Conservation (phyloP, 1,284 basidiomycete genomes). For the Wallemia hederae region DNA sequence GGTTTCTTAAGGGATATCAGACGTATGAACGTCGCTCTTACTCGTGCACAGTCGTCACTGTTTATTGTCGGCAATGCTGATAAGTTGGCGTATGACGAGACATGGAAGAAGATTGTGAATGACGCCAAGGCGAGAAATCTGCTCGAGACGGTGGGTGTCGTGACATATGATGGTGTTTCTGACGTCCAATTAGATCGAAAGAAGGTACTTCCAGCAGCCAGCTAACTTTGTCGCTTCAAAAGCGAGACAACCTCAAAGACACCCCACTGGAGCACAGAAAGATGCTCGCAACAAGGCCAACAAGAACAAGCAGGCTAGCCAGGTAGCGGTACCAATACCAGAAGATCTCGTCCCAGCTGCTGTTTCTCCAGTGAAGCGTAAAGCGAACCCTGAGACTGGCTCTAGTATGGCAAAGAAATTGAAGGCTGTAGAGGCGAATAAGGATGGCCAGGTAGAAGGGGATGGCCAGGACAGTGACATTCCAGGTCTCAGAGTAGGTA, state of each 20-base stretch:
- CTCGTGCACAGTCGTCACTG: conserved; percentile 72
- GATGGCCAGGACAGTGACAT: background rate
- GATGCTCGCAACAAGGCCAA: background rate
- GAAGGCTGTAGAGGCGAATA: background rate
- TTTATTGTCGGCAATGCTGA: conserved; percentile 75
- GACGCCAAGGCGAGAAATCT: conserved; percentile 31
- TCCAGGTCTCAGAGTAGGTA: background rate
- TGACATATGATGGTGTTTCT: too few relatives aligned
- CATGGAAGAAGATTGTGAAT: conserved; percentile 45
- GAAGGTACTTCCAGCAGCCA: background rate
- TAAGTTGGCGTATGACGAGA: conserved; percentile 51
- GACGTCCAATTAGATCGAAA: too few relatives aligned
- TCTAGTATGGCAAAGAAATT: background rate
- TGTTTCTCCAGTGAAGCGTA: background rate
- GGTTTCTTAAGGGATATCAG: conserved; percentile 28
- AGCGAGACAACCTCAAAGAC: background rate
- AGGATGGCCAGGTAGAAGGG: background rate
- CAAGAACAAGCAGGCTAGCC: background rate
- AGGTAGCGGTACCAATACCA: background rate
- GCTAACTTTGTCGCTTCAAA: background rate
- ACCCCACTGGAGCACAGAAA: background rate
- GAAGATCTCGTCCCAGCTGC: background rate
- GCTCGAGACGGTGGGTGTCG: conserved; percentile 18
- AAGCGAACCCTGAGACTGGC: background rate
- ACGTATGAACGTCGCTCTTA: conserved; percentile 92